Base-by-base conservation (phyloP, 768 basidiomycete species). In the Porpolomopsis calyptriformis region DNA sequence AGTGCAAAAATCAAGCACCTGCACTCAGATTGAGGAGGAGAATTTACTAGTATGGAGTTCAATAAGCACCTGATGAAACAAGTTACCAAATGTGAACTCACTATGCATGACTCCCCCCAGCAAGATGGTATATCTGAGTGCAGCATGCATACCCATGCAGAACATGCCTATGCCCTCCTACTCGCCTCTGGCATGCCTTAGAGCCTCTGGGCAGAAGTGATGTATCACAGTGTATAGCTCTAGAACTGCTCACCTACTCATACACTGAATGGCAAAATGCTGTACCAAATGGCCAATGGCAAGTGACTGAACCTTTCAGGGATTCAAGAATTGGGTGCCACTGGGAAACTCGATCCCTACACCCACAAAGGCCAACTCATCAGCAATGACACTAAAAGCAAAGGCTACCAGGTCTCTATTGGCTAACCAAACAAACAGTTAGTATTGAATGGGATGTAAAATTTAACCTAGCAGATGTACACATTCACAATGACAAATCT, bases 191-290 rank as follows among this genome's bases (percentile, higher is more conserved):
- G 61, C 0, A 43, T 72, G 2, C 70, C 68, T 1, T 53, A 49
- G 14, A 53, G 27, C 22, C 54, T 73, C 0, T 74, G 70, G 72
- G 65, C 60, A 2, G 60, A 71, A 19, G 66, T 64, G 0, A 52
- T 64, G 0, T 41, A 39, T 1, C 60, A 71, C 46, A 62, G 57
- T 0, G 53, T 62, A 0, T 72, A 66, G 58, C 26, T 72, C 22
- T 56, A 60, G 48, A 71, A 71, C 47, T 36, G 58, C 1, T 62
- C 59, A 0, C 49, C 49, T 3, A 64, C 57, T 0, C 57, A 52
- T 22, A 59, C 60, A 1, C 31, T 65, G 2, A 42, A 55, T 10
- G 61, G 57, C 0, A 54, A 26, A 35, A 65, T 57, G 0, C 64
- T 63, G 0, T 63, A 55, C 49, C 49, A 65, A 43, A 51, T 55